Conservation (phyloP, 331 rosid species). For the Pyrus hybrid region DNA sequence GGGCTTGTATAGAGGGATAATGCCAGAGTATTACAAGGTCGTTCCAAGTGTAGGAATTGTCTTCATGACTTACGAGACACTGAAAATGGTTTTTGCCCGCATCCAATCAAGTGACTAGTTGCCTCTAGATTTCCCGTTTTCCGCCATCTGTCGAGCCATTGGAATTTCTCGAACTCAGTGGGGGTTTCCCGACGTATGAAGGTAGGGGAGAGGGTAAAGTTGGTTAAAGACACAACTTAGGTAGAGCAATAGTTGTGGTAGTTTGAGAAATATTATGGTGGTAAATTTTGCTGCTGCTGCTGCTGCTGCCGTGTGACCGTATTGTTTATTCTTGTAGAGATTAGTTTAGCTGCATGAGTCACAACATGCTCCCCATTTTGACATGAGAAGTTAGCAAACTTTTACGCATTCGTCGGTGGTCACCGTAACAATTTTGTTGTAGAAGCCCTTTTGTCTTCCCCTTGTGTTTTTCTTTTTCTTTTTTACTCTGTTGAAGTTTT, state of each 20-base stretch:
- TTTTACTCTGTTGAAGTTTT: too few species aligned
- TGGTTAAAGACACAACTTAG: neutral
- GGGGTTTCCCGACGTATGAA: neutral
- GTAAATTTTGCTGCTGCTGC: slow-evolving; percentile 37
- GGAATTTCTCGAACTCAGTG: slow-evolving; percentile 12
- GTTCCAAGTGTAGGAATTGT: slow-evolving; percentile 75
- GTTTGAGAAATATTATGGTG: slow-evolving; percentile 16
- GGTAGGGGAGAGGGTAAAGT: slow-evolving; percentile 11
- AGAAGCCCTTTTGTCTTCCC: neutral
- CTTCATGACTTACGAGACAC: slow-evolving; percentile 73
- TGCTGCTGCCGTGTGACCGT: slow-evolving; percentile 22
- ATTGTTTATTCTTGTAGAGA: slow-evolving; percentile 18
- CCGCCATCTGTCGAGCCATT: neutral
- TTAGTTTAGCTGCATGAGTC: slow-evolving; percentile 8
- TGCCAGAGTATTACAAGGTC: slow-evolving; percentile 84
- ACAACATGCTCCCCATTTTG: slow-evolving; percentile 12
- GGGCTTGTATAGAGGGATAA: slow-evolving; percentile 76
- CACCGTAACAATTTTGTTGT: slow-evolving; percentile 16
- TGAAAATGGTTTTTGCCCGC: slow-evolving; percentile 39
- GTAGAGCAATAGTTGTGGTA: slow-evolving; percentile 1
- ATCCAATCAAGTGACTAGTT: slow-evolving; percentile 22
- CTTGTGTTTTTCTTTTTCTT: neutral
- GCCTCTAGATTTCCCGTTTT: neutral
- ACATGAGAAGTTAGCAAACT: slow-evolving; percentile 13
- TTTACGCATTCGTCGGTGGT: slow-evolving; percentile 8